phyloP scores from a whole-genome alignment of 352 stramenopile species.

The Phytophthora nicotianae region DNA sequence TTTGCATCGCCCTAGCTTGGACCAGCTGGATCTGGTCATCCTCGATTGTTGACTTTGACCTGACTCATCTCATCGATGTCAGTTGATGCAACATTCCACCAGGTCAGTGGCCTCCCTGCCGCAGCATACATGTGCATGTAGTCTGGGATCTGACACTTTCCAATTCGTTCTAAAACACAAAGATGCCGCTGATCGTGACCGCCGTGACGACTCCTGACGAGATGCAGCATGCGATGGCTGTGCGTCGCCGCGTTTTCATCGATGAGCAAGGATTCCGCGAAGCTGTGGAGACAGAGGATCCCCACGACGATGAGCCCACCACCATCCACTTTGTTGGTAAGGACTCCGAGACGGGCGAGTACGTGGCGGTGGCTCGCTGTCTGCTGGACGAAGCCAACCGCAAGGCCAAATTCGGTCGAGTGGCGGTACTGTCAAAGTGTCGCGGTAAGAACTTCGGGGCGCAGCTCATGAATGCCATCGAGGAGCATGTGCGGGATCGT shows the following conservation, averaged over 20 bases:
- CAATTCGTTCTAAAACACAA: conserved; percentile 1
- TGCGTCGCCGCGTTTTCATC: conserved; percentile 66
- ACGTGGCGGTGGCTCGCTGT: conserved; percentile 63
- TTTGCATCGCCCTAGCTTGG: too few relatives aligned
- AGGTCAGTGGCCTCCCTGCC: conserved; percentile 4
- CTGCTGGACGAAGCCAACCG: conserved; percentile 37
- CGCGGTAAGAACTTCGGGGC: conserved; percentile 61
- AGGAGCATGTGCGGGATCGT: conserved; percentile 43
- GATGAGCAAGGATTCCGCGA: conserved; percentile 56
- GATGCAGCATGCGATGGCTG: conserved; percentile 44
- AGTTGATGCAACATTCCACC: conserved; percentile 19
- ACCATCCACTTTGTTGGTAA: conserved; percentile 69
- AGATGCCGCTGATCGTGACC: conserved; percentile 52
- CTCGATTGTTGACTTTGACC: conserved; percentile 5
- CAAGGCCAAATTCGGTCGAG: conserved; percentile 68
- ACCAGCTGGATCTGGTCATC: conserved; percentile 8
- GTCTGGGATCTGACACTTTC: conserved; percentile 6
- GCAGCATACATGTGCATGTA: background rate
- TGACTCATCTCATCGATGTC: conserved; percentile 18
- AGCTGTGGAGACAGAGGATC: conserved; percentile 48
- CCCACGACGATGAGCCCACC: conserved; percentile 46
- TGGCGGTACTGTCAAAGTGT: conserved; percentile 64
- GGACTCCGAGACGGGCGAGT: conserved; percentile 60
- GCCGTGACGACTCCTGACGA: conserved; percentile 47
- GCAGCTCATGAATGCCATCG: conserved; percentile 59